phyloP scores from a whole-genome alignment of 2,329 filamentous ascomycete genomes.

The Aspergillus sp. region DNA sequence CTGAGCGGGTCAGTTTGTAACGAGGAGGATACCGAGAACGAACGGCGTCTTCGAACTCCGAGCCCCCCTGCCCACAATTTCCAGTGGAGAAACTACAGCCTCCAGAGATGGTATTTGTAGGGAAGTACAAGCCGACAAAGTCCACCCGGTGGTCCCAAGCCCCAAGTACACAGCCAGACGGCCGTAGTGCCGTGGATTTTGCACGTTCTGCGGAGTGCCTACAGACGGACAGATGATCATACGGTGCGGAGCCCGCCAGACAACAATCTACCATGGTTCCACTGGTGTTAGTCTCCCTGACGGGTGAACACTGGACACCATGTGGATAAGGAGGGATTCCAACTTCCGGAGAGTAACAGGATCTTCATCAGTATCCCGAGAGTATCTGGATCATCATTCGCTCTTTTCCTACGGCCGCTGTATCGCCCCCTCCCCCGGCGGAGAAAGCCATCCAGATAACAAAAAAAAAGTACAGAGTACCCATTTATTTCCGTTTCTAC shows the following conservation, averaged over 20 bases:
- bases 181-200: not conserved
- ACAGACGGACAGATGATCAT: slow-evolving; percentile 7
- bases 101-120: not conserved
- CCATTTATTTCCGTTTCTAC: too few relatives aligned
- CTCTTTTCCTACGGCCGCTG: too few relatives aligned
- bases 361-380: not conserved
- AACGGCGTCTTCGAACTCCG: too few relatives aligned
- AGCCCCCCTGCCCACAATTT: too few relatives aligned
- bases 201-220: not conserved
- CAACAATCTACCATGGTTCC: slow-evolving; percentile 8
- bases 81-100: too few relatives aligned
- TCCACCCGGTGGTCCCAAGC: not conserved
- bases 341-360: not conserved
- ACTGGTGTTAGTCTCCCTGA: not conserved
- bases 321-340: slow-evolving; percentile 2
- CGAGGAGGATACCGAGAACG: too few relatives aligned
- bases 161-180: not conserved
- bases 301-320: not conserved
- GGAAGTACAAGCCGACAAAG: not conserved
- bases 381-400: not conserved
- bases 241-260: slow-evolving; percentile 9
- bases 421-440: too few relatives aligned
- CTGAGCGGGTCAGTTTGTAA: too few relatives aligned
- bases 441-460: too few relatives aligned
- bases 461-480: too few relatives aligned